Evolutionary conservation across 164 flowering plant species (phyloP), one percentile per base, ranked within the genome.

Genomic region (Vitis labrusca): DNA sequence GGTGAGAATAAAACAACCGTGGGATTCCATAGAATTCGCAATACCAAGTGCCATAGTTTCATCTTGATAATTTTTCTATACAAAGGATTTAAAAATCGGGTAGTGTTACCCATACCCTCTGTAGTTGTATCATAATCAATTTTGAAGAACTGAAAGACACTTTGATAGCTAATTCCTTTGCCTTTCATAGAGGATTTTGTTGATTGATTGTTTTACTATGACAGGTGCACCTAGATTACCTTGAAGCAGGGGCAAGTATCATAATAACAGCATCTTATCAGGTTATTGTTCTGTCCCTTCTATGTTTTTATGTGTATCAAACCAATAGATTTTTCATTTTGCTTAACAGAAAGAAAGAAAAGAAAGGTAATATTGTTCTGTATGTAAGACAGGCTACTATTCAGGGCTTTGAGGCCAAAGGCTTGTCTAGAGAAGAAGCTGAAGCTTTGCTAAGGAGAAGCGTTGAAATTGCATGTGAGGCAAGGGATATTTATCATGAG

Each of bases 341-440:
- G 5, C 44, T 37, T 3, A 37, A 3, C 44, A 6, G 44, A 37
- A 23, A 23, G 27, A 23, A 23, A 2, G 44, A 37, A 37, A 37
- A 37, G 0, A 37, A 37, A 37, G 6, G 44, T 37, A 37, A 37
- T 7, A 37, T 37, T 37, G 5, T 37, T 55, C 29, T 11, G 2
- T 56, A n/a, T 51, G 27, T 65, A 61, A 48, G 56, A n/a, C 74
- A 88, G 92, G 90, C 90, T 2, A 88, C 90, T 1, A 68, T 85
- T 69, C 89, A 83, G 47, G 92, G 92, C 0, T 86, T 88, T 78
- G 87, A 76, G 78, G 86, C 87, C 3, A 88, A 80, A 69, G 90
- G 90, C 9, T 66, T 80, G 0, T 83, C 90, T 17, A 72, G 19
- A 16, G 80, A 79, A 68, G 92, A 86, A 79, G 75, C 78, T 30